phyloP scores from a whole-genome alignment of 148 eudicot species.

The Selenicereus undatus region DNA sequence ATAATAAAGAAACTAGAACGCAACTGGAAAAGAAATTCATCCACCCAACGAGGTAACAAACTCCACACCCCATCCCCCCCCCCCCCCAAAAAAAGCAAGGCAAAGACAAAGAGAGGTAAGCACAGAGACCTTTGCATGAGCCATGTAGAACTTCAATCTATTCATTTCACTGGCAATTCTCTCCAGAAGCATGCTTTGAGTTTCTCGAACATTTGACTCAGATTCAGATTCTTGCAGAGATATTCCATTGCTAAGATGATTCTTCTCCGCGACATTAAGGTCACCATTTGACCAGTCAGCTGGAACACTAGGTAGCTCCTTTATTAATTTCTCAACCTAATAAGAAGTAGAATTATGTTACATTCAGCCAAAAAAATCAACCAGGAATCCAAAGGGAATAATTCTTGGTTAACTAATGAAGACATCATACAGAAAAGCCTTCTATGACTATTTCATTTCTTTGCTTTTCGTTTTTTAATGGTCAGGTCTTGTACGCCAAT shows the following conservation, averaged over 20 bases:
- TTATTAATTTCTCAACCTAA: conserved; percentile 92
- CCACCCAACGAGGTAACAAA: not conserved
- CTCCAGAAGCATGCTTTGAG: conserved; percentile 98
- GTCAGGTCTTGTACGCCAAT: too few relatives aligned
- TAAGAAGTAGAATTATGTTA: conserved; percentile 2
- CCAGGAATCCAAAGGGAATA: not conserved
- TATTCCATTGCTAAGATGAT: conserved; percentile 59
- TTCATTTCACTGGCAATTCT: conserved; percentile 99
- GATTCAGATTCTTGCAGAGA: conserved; percentile 60
- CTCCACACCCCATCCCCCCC: not conserved
- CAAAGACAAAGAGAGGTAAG: conserved; percentile 27
- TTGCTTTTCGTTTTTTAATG: too few relatives aligned
- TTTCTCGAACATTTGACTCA: conserved; percentile 81
- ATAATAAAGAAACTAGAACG: not conserved
- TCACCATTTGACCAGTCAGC: conserved; percentile 79
- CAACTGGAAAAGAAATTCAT: not conserved
- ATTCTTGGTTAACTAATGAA: not conserved
- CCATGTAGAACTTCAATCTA: conserved; percentile 84
- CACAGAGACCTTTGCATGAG: conserved; percentile 88
- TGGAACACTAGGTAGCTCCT: conserved; percentile 91
- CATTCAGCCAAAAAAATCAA: not conserved
- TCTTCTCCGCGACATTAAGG: conserved; percentile 37
- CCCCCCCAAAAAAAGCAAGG: not conserved
- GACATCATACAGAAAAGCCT: not conserved
- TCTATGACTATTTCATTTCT: too few relatives aligned